phyloP scores from a whole-genome alignment of 1,139 yeast genomes.

The Yamadazyma dushanensis region DNA sequence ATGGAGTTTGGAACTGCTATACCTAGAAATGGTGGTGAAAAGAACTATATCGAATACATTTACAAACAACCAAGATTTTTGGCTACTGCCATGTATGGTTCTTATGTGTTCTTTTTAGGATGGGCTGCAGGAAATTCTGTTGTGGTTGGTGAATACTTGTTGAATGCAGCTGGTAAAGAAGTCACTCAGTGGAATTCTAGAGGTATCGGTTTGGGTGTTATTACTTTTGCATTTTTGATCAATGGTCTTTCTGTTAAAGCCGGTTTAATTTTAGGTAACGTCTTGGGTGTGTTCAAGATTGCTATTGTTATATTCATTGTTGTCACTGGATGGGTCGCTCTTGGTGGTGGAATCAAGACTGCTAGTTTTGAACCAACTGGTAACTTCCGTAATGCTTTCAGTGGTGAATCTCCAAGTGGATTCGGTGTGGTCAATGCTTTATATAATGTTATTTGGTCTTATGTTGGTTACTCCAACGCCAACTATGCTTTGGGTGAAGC shows the following conservation, averaged over 20 bases:
- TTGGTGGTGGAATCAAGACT: constrained; percentile 64
- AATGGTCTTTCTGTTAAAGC: constrained; percentile 62
- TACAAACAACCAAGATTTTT: constrained; percentile 68
- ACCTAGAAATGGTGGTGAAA: constrained; percentile 88
- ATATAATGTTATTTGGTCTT: constrained; percentile 81
- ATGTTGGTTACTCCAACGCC: constrained; percentile 72
- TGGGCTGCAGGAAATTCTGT: constrained; percentile 81
- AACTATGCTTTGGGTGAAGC: constrained; percentile 83
- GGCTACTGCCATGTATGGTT: constrained; percentile 71
- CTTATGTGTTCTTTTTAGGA: constrained; percentile 74
- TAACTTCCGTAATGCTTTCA: constrained; percentile 62
- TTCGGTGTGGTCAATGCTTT: constrained; percentile 77
- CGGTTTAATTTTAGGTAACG: constrained; percentile 68
- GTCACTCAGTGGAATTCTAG: constrained; percentile 75
- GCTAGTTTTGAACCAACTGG: constrained; percentile 51
- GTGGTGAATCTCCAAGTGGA: constrained; percentile 61
- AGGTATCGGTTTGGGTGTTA: constrained; percentile 72
- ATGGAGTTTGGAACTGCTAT: constrained; percentile 84
- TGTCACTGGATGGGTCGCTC: constrained; percentile 79
- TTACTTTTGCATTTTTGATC: constrained; percentile 67
- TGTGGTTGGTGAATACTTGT: constrained; percentile 49
- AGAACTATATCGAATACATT: constrained; percentile 75
- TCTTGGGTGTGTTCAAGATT: constrained; percentile 70
- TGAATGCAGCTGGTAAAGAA: constrained; percentile 71
- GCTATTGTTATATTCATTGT: constrained; percentile 66